Evolutionary conservation across 768 basidiomycete genomes (phyloP).

Genomic region (Boletus subcaerulescens): DNA sequence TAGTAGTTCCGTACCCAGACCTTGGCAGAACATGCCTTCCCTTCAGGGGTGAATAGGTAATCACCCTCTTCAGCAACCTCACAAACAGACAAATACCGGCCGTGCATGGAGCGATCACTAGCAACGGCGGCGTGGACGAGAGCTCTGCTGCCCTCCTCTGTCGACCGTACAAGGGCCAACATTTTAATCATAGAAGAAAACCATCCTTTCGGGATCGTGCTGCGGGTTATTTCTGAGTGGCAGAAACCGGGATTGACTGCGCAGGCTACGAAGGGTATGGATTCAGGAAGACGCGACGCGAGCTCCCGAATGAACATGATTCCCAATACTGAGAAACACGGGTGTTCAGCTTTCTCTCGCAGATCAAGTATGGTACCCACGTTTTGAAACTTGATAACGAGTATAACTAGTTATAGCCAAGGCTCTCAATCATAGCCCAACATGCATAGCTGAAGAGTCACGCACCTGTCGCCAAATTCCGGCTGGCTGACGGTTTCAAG

Average conservation of each 20-base stretch:
- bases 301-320: conserved; percentile 36
- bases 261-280: conserved; percentile 23
- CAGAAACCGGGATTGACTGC: conserved; percentile 35
- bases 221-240: conserved; percentile 27
- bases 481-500: conserved; percentile 24
- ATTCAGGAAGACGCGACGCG: conserved; percentile 22
- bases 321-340: conserved; percentile 23
- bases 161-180: conserved; percentile 24
- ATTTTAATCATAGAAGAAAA: not conserved
- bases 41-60: conserved; percentile 28
- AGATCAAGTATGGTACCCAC: conserved; percentile 12
- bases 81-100: conserved; percentile 29
- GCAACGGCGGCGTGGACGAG: conserved; percentile 34
- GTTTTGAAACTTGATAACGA: conserved; percentile 27
- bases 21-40: conserved; percentile 24
- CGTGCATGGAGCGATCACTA: conserved; percentile 24
- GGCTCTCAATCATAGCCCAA: not conserved
- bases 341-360: not conserved
- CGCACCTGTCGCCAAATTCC: conserved; percentile 22
- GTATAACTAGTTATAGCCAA: not conserved
- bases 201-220: not conserved
- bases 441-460: not conserved
- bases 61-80: conserved; percentile 30
- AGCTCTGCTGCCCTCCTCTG: conserved; percentile 35
- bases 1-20: conserved; percentile 31